These are phyloP conservation scores for Cicer bijugum DNA, from an alignment of 306 rosid species.

Conservation along the genomic window DNA sequence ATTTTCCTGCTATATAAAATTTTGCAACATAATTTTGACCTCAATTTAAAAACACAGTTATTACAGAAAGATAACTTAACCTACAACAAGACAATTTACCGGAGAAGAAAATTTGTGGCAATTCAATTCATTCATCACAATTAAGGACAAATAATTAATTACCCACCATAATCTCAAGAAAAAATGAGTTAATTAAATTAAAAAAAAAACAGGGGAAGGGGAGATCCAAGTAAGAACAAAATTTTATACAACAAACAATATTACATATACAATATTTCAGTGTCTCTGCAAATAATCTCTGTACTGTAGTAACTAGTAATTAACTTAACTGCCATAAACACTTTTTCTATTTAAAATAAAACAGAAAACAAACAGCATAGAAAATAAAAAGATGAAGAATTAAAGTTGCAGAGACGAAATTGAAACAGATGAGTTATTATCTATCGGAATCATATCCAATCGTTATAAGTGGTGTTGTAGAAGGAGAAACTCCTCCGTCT, in stretches of 20 bases:
- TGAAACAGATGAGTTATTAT: background rate
- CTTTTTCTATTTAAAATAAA: background rate
- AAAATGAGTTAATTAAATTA: too few relatives aligned
- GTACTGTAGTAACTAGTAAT: background rate
- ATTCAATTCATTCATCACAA: too few relatives aligned
- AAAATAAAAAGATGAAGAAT: background rate
- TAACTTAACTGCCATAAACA: too few relatives aligned
- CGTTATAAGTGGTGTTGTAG: conserved; percentile 35
- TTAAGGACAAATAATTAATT: too few relatives aligned
- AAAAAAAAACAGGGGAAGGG: background rate
- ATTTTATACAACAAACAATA: background rate
- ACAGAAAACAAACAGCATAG: background rate
- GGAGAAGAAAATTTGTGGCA: too few relatives aligned
- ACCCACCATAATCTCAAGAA: too few relatives aligned
- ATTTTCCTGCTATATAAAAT: too few relatives aligned
- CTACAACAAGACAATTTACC: too few relatives aligned
- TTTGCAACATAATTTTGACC: too few relatives aligned
- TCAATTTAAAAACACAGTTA: too few relatives aligned
- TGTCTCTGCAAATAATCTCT: conserved; percentile 8
- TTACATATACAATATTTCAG: conserved; percentile 5
- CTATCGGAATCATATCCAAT: conserved; percentile 19
- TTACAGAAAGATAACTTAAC: too few relatives aligned
- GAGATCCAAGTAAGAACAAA: background rate
- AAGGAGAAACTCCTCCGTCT: conserved; percentile 22
- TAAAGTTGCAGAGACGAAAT: background rate